Conservation (phyloP, 148 eudicot species). For the Rhododendron mucronatum region DNA sequence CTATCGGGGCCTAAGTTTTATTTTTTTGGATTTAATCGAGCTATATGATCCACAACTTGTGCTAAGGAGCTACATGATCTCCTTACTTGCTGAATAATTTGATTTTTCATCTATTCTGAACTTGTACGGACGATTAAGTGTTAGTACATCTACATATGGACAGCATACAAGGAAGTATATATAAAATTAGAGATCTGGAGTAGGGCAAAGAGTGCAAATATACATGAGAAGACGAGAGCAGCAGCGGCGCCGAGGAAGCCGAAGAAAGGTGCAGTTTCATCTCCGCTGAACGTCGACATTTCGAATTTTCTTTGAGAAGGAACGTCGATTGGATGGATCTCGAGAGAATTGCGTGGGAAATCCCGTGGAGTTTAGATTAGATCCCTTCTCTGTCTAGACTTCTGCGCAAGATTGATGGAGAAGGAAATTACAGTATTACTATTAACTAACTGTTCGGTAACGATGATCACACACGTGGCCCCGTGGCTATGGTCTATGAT, state of each 20-base stretch:
- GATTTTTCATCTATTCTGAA: not conserved
- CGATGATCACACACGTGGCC: slow-evolving; percentile 1
- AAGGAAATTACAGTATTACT: not conserved
- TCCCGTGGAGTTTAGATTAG: not conserved
- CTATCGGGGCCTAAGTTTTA: not conserved
- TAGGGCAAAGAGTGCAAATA: not conserved
- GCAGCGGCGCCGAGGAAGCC: slow-evolving; percentile 70
- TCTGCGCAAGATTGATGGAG: not conserved
- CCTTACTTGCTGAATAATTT: too few relatives aligned
- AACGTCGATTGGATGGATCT: not conserved
- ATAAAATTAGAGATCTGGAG: not conserved
- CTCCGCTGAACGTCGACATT: slow-evolving; percentile 50
- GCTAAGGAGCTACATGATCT: not conserved
- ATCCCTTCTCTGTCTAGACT: not conserved
- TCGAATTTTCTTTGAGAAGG: not conserved
- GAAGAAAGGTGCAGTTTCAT: slow-evolving; percentile 74
- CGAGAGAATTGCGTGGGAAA: not conserved
- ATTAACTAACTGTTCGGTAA: not conserved
- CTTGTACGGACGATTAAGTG: not conserved
- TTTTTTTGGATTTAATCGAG: too few relatives aligned
- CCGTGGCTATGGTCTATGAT: not conserved
- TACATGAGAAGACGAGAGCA: slow-evolving; percentile 66
- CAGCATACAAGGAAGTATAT: not conserved
- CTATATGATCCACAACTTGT: too few relatives aligned
- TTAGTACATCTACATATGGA: not conserved